Base-by-base conservation (phyloP, 768 basidiomycete genomes). In the Austroboletus eburneus region DNA sequence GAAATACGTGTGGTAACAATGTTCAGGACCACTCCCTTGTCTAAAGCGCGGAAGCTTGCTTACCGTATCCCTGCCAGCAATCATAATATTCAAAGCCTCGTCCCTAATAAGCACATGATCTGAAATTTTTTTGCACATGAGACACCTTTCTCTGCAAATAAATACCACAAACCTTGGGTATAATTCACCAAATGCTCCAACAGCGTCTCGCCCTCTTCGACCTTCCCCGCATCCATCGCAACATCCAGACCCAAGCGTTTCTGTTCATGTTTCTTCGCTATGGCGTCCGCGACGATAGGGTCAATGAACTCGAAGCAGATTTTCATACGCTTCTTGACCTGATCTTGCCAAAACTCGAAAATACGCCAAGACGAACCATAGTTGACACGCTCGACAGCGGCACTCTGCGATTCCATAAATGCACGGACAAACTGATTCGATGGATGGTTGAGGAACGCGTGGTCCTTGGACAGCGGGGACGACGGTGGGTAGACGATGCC, bases 101-200 rank as follows among this genome's bases (percentile, higher is more conserved):
- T 65, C 63, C 39, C 47, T 55, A 48, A 67, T 50, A 5, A 57
- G 21, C 36, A 22, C 47, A 30, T 39, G 41, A 50, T 64, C 64
- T 66, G 35, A 17, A 5, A 10, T 27, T 4, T 22, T 36, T 54
- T 35, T 40, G 21, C 30, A 48, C 46, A 32, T 33, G 9, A 16
- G 12, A 33, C 12, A 33, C 16, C 16, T 12, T 33, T 5, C 16
- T 9, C 5, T 33, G 32, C 32, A 33, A 33, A 16, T 5, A 14
- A 33, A 14, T 12, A 33, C 16, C 12, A 33, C 32, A 12, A 33
- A 79, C 79, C 77, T 55, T 80, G 69, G 2, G 78, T 81, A 30
- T 70, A 71, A 29, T 72, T 70, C n/a, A 79, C 71, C 50, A 82
- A 55, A 61, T 80, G 76, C 43, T 77, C 76, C 53, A 80, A 57